Conservation (phyloP, 306 rosid genomes). For the Prosopis cineraria region DNA sequence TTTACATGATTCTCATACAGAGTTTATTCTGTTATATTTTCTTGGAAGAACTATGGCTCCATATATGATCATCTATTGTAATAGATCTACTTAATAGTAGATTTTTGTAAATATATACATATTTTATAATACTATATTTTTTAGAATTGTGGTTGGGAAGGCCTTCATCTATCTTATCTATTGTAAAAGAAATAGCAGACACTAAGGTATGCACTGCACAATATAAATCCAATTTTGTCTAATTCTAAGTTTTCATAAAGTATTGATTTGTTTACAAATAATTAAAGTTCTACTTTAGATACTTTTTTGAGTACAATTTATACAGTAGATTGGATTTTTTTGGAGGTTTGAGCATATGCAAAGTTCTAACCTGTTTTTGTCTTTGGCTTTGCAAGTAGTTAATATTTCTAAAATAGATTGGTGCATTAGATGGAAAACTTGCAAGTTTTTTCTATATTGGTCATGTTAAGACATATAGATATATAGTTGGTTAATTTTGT, state of each 20-base stretch:
- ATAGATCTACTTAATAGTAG: too few relatives aligned
- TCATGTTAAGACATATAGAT: too few relatives aligned
- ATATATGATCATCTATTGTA: too few relatives aligned
- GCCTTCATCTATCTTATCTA: conserved; percentile 6
- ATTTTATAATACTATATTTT: too few relatives aligned
- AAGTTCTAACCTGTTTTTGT: neutral
- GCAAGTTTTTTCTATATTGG: too few relatives aligned
- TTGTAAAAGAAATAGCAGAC: neutral
- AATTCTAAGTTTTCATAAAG: neutral
- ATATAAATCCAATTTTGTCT: neutral
- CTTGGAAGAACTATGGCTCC: too few relatives aligned
- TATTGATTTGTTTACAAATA: neutral
- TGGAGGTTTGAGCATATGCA: neutral
- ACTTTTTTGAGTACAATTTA: neutral
- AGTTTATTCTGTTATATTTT: too few relatives aligned
- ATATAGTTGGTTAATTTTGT: too few relatives aligned
- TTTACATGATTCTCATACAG: too few relatives aligned
- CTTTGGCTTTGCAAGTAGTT: neutral
- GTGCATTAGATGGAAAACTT: neutral
- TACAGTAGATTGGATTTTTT: neutral
- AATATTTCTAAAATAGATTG: neutral
- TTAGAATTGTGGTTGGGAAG: neutral
- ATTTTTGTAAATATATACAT: too few relatives aligned
- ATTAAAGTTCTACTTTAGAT: neutral
- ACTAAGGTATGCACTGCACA: neutral